Percentiles rank a stretch among this genome's conserved stretches.
Evolutionary conservation across 768 basidiomycete genomes (phyloP).

Genomic region (Serendipita sp.): DNA sequence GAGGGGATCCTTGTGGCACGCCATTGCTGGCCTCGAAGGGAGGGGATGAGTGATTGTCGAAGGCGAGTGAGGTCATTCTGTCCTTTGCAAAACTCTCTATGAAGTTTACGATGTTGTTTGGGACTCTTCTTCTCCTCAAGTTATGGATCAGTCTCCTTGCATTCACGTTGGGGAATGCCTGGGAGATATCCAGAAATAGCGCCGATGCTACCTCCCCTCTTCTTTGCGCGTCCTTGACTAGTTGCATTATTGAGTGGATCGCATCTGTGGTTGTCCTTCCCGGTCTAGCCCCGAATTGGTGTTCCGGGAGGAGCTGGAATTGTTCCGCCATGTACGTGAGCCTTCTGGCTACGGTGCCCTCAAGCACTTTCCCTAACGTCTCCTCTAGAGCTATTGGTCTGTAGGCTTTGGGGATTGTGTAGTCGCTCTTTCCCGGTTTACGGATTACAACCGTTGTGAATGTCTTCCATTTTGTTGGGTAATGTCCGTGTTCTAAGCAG

Average conservation of each 20-base stretch:
- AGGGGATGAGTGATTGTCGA: constrained; percentile 5
- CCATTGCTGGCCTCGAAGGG: constrained; percentile 4
- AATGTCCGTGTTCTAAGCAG: constrained; percentile 6
- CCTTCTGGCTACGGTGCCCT: background rate
- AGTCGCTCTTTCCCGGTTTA: constrained; percentile 11
- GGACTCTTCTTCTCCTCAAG: constrained; percentile 7
- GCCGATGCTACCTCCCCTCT: constrained; percentile 4
- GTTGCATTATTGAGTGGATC: background rate
- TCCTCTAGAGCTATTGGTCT: constrained; percentile 11
- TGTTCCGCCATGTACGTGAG: background rate
- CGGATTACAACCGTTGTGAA: constrained; percentile 8
- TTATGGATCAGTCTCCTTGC: constrained; percentile 8
- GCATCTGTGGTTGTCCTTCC: constrained; percentile 12
- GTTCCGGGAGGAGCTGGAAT: constrained; percentile 8
- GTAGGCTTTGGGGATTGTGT: constrained; percentile 11
- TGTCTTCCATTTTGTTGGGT: constrained; percentile 11
- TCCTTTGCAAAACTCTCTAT: constrained; percentile 4
- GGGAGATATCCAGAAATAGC: constrained; percentile 10
- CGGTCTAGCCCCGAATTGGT: constrained; percentile 12
- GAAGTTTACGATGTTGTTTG: constrained; percentile 5
- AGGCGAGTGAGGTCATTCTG: background rate
- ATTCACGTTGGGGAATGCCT: constrained; percentile 12
- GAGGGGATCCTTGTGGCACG: constrained; percentile 10
- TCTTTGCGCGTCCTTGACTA: constrained; percentile 11
- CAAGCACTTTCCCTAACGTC: constrained; percentile 6